These are phyloP conservation scores for Tetrapisispora fleetii DNA, from an alignment of 805 yeast species.

Conservation along the genomic window DNA sequence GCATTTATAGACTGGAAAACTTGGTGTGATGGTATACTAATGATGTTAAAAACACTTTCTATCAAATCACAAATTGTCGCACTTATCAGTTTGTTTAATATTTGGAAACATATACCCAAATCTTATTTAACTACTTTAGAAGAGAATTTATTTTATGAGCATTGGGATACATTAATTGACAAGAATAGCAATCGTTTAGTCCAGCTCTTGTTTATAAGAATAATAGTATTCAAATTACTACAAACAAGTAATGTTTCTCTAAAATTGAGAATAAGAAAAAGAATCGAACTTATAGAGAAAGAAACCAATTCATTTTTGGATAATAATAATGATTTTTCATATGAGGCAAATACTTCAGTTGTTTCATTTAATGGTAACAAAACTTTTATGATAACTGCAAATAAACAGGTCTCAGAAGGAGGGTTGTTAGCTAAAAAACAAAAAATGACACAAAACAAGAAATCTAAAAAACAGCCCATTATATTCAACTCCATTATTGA, in stretches of 20 bases:
- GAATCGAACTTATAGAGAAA: background rate
- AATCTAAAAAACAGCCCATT: background rate
- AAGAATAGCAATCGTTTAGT: constrained; percentile 12
- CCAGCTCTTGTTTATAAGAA: constrained; percentile 6
- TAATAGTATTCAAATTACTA: constrained; percentile 11
- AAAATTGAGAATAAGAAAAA: background rate
- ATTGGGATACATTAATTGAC: constrained; percentile 13
- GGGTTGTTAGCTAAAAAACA: constrained; percentile 7
- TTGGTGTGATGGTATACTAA: constrained; percentile 20
- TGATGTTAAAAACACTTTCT: constrained; percentile 19
- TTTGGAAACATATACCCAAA: constrained; percentile 19
- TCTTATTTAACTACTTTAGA: constrained; percentile 5
- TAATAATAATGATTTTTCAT: background rate
- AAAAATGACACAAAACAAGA: background rate
- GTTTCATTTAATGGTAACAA: constrained; percentile 20
- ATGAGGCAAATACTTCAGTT: constrained; percentile 1
- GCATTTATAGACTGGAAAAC: constrained; percentile 18
- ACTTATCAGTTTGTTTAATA: constrained; percentile 20
- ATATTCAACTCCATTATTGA: constrained; percentile 12
- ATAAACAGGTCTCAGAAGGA: constrained; percentile 8
- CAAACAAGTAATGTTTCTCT: constrained; percentile 5
- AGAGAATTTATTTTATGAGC: constrained; percentile 6
- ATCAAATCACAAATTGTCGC: constrained; percentile 19
- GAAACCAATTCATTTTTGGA: background rate
- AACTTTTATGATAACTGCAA: constrained; percentile 14